A percentile compares a stretch with the other conserved stretches of the same genome.
Conservation (phyloP, 2,329 filamentous ascomycete species). For the Cucurbitaria berberidis region DNA sequence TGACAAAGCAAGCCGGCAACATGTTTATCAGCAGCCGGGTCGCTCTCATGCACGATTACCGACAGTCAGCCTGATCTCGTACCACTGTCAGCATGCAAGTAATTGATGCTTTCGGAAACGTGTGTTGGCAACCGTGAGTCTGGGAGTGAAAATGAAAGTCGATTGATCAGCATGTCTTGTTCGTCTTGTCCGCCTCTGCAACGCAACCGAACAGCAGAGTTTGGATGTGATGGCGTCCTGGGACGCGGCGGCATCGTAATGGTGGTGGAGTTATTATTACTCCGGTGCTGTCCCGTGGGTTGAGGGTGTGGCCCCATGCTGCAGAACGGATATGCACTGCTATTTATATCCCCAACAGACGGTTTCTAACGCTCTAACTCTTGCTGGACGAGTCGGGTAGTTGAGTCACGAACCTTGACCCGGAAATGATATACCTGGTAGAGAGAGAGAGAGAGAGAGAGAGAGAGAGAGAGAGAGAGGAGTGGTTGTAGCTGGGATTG, state of each 20-base stretch:
- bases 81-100: background rate
- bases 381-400: background rate
- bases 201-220: background rate
- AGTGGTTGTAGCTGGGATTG: background rate
- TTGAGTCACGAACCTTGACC: background rate
- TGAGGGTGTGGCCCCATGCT: background rate
- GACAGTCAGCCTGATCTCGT: background rate
- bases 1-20: background rate
- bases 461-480: background rate
- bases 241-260: background rate
- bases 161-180: too few species aligned
- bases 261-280: background rate
- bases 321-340: background rate
- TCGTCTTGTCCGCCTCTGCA: too few species aligned
- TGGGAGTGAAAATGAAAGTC: background rate
- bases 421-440: background rate
- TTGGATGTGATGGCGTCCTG: background rate
- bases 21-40: background rate
- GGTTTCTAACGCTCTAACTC: too few species aligned
- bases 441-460: background rate
- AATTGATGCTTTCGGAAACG: background rate
- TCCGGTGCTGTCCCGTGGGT: background rate
- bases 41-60: constrained; percentile 2
- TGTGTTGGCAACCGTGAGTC: background rate
- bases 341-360: background rate